A percentile compares a stretch with the other conserved stretches of the same genome.
Evolutionary conservation across 192 early-diverging fungal species (phyloP).

Genomic region (Gonapodya prolifera): DNA sequence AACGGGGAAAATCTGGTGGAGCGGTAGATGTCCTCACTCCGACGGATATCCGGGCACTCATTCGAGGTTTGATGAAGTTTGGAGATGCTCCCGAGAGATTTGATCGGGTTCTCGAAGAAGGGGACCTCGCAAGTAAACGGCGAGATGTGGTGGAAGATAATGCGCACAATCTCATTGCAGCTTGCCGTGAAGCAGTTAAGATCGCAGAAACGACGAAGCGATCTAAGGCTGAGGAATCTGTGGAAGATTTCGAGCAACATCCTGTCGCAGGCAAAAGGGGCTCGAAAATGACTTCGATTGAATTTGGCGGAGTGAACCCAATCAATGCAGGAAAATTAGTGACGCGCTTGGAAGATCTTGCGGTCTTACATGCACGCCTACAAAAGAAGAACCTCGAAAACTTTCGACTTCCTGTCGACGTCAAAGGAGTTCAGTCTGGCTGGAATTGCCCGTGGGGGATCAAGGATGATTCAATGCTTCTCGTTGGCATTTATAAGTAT

Average conservation of each 20-base stretch:
- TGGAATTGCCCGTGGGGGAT: constrained; percentile 82
- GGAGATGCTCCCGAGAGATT: constrained; percentile 69
- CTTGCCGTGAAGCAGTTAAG: constrained; percentile 29
- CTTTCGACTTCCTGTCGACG: constrained; percentile 64
- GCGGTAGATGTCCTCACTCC: constrained; percentile 37
- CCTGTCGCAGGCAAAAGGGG: constrained; percentile 24
- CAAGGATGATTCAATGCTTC: constrained; percentile 88
- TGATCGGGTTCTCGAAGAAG: constrained; percentile 68
- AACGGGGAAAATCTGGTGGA: constrained; percentile 13
- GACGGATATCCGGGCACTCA: constrained; percentile 74
- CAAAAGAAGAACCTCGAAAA: constrained; percentile 35
- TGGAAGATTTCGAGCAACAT: constrained; percentile 24
- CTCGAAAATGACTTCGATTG: constrained; percentile 41
- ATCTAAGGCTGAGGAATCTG: not conserved
- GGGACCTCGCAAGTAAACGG: constrained; percentile 59
- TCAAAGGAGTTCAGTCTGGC: constrained; percentile 64
- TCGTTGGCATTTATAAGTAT: constrained; percentile 86
- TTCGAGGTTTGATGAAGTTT: constrained; percentile 66
- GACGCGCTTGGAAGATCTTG: not conserved
- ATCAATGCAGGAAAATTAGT: constrained; percentile 59
- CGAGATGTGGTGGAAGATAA: constrained; percentile 22
- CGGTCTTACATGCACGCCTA: constrained; percentile 19
- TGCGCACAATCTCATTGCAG: constrained; percentile 26
- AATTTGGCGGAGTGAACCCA: constrained; percentile 61
- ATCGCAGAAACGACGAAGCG: not conserved